Base-by-base conservation (phyloP, 495 filamentous ascomycete genomes). In the Penicillium lagena region DNA sequence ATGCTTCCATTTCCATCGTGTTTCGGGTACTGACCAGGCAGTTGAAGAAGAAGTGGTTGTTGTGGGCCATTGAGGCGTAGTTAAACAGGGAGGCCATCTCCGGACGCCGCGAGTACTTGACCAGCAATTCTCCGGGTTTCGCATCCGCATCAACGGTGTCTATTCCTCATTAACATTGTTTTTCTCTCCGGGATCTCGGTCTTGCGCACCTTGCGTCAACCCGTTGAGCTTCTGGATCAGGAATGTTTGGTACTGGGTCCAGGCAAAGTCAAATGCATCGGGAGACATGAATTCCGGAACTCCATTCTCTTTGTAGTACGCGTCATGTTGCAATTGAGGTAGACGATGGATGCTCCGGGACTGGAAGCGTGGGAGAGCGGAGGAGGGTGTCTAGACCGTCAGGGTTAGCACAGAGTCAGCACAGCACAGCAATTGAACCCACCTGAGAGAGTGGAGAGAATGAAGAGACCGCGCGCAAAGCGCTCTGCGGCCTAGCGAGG, bases 21-120 rank as follows among this genome's bases (percentile, higher is more conserved):
- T 22, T 4, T 17, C 22, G 22, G 22, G 22, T 37, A 62, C 69
- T 52, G 46, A 81, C 78, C 51, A 87, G 63, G 56, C 75, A 67
- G 52, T 74, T 69, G 78, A 97, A 97, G 82, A 96, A 97, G 68
- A 93, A 86, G 65, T 93, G 81, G 74, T 96, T 96, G 79, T 97
- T 96, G 72, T 87, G 83, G 43, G 89, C 87, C 85, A 95, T 95
- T 49, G 84, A 90, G 60, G 93, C 93, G 58, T 91, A 80, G 75
- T 98, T 98, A 79, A 98, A 98, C 50, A 85, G 70, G 46, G 79
- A 68, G 35, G 94, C 93, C 49, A 76, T 70, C 43, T 78, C 71
- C 29, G 90, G 80, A 48, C 91, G 79, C 55, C 89, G 85, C 39
- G 93, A 87, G 52, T 83, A 84, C 48, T 76, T 72, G 59, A 94